Base-by-base conservation (phyloP, 495 filamentous ascomycete genomes). In the Paragyromitra xinjiangensis region DNA sequence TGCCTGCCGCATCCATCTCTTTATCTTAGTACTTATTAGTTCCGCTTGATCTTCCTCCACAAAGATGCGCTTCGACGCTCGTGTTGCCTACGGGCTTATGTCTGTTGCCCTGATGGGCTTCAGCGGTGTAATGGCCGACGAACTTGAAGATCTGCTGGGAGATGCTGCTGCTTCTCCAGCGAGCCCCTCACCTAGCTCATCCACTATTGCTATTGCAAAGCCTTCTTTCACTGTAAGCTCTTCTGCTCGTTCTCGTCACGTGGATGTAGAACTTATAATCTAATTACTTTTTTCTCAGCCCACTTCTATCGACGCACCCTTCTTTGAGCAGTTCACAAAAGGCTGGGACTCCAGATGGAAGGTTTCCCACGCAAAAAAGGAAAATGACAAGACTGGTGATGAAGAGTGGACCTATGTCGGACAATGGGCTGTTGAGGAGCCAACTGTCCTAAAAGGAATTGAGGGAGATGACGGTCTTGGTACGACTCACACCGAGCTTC, bases 331-430 rank as follows among this genome's bases (percentile, higher is more conserved):
- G 85, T 99, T 99, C 88, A 97, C 93, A 84, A 90, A 94, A 72
- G 95, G 92, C 85, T 98, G 95, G 95, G 89, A 97, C 65, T 86
- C 87, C 59, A 87, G 96, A 84, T 99, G 96, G 96, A 92, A 94
- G 85, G 87, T 90, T 71, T 97, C 94, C 22, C 92, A 95, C 82
- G 96, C 96, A 77, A 98, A 98, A 89, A 98, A 98, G 89, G 93
- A 96, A 73, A 84, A 83, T 29, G 91, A 92, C 81, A 91, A 92
- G 81, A 89, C 88, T 80, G 87, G 90, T 42, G 92, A 94, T 66
- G 95, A 99, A 84, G 95, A 98, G 80, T 98, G 95, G 95, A 93
- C 94, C 65, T 99, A 97, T 83, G 91, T 98, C 76, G 96, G 96
- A 84, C 91, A 93, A 83, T 99, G 96, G 96, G 83, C 92, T 50